phyloP scores from a whole-genome alignment of 768 basidiomycete genomes.

The Aureoboletus auriporus region DNA sequence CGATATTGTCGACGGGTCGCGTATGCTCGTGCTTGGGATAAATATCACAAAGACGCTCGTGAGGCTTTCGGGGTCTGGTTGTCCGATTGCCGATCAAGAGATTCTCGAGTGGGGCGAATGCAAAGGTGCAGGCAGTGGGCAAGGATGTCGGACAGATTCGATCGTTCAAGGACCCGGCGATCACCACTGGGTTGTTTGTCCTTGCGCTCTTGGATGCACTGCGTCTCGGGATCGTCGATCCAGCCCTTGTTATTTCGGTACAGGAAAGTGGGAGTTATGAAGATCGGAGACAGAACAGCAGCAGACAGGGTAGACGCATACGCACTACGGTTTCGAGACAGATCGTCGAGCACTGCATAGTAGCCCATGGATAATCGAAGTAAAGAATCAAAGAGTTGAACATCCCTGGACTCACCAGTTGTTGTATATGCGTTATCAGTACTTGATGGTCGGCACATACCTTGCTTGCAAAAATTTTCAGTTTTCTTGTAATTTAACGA shows the following conservation, averaged over 20 bases:
- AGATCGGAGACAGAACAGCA: constrained; percentile 89
- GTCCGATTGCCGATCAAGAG: constrained; percentile 85
- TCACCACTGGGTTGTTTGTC: constrained; percentile 90
- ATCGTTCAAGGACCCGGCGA: constrained; percentile 90
- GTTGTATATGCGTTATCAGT: no score
- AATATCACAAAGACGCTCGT: constrained; percentile 90
- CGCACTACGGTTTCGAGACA: no score
- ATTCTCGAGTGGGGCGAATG: constrained; percentile 97
- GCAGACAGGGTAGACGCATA: no score
- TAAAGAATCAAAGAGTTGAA: no score
- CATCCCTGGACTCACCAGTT: no score
- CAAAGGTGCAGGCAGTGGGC: constrained; percentile 70
- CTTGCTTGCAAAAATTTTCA: no score
- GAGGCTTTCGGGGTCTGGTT: constrained; percentile 63
- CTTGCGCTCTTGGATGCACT: constrained; percentile 89
- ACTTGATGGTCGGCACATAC: no score
- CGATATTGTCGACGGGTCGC: constrained; percentile 92
- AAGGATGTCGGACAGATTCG: constrained; percentile 69
- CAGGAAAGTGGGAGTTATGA: constrained; percentile 67
- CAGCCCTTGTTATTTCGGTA: constrained; percentile 66
- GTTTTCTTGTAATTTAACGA: no score
- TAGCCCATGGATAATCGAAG: no score
- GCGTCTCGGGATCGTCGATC: constrained; percentile 93
- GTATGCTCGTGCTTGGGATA: constrained; percentile 90
- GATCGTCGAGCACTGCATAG: no score